Conservation (phyloP, 257 asterid genomes). For the Lycium ferocissimum region DNA sequence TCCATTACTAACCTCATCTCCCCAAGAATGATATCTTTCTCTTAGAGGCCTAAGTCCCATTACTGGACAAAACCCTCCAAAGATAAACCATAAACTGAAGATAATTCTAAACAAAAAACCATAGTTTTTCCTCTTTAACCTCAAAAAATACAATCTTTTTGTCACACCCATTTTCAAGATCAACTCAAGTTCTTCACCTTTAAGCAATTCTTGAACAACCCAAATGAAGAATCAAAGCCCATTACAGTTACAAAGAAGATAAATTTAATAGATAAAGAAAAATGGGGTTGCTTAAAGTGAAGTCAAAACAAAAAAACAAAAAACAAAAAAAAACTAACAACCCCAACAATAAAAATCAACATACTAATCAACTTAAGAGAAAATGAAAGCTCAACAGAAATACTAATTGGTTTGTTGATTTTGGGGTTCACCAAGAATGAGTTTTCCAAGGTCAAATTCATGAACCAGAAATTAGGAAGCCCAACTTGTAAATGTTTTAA, state of each 20-base stretch:
- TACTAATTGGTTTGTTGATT: conserved; percentile 28
- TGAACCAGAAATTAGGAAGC: conserved; percentile 41
- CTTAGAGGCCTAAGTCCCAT: conserved; percentile 82
- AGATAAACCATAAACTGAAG: conserved; percentile 59
- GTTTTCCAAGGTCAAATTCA: conserved; percentile 47
- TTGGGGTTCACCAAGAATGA: conserved; percentile 36
- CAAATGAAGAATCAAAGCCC: neutral
- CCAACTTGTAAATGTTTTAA: conserved; percentile 14
- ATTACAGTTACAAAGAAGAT: conserved; percentile 22
- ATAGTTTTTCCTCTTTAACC: conserved; percentile 24
- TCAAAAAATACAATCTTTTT: conserved; percentile 45
- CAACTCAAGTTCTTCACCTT: conserved; percentile 52
- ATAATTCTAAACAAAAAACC: conserved; percentile 45
- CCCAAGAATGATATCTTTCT: conserved; percentile 86
- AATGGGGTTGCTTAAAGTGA: conserved; percentile 62
- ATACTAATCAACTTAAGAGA: conserved; percentile 50
- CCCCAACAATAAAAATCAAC: conserved; percentile 41
- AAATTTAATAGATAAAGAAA: neutral
- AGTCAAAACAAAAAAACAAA: conserved; percentile 61
- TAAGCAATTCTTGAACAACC: conserved; percentile 41
- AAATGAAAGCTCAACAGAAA: conserved; percentile 70
- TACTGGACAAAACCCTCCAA: conserved; percentile 53
- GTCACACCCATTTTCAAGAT: conserved; percentile 55
- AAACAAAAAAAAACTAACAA: conserved; percentile 58
- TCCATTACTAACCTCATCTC: conserved; percentile 82